A percentile compares a stretch with the other conserved stretches of the same genome.
Evolutionary conservation across 345 rosid genomes (phyloP).

Genomic region (Gossypium longicalyx): DNA sequence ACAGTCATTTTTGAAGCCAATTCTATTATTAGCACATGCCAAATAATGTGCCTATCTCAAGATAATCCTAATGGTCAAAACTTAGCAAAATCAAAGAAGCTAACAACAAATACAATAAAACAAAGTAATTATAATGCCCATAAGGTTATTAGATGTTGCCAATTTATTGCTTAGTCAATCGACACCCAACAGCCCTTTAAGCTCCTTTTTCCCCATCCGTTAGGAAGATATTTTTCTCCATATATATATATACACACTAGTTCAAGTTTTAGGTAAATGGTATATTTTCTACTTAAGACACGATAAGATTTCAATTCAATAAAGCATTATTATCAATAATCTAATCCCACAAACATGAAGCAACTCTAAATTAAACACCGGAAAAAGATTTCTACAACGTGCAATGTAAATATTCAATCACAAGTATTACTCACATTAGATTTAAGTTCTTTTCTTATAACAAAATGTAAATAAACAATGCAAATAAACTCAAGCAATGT

Average conservation of each 20-base stretch:
- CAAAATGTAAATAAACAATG: slow-evolving; percentile 10
- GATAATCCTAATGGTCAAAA: neutral
- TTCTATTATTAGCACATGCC: neutral
- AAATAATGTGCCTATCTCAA: neutral
- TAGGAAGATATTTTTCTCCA: neutral
- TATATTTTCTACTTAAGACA: neutral
- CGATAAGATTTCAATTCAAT: neutral
- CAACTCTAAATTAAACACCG: neutral
- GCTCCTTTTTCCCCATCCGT: neutral
- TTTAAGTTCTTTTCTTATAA: neutral
- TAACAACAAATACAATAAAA: neutral
- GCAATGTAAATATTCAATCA: neutral
- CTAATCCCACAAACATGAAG: neutral
- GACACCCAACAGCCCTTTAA: neutral
- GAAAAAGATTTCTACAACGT: neutral
- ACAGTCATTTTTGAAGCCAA: neutral
- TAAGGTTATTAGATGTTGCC: neutral
- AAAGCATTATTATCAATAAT: neutral
- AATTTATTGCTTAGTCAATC: neutral
- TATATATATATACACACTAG: too few species aligned
- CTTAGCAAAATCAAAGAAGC: neutral
- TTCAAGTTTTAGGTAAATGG: neutral
- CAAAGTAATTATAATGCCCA: neutral
- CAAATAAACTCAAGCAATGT: neutral
- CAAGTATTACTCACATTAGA: neutral